Base-by-base conservation (phyloP, 768 basidiomycete genomes). In the Auricularia auricula-judae region DNA sequence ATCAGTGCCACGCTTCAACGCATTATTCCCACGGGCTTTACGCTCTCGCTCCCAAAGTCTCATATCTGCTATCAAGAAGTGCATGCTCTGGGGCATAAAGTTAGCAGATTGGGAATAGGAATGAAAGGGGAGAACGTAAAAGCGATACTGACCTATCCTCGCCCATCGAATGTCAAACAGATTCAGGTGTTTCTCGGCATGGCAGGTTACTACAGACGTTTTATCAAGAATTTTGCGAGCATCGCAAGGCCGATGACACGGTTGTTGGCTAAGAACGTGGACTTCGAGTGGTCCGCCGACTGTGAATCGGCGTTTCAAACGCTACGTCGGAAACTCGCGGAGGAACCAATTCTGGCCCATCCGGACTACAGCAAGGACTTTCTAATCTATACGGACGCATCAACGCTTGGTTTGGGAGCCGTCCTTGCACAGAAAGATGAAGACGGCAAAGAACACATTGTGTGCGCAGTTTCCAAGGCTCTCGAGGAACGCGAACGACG, bases 1-100 rank as follows among this genome's bases (percentile, higher is more conserved):
- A 71, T 3, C 79, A 79, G 68, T 78, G 85, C 23, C 75, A 81
- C 63, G 0, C 63, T 77, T 1, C 23, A 53, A 29, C 39, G 39
- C 8, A 39, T 39, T 8, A 39, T 39, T 12, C 39, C 39, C 8
- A 39, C 39, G 8, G 39, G 68, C 23, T 68, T 78, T 2, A 78
- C 76, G 1, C 66, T 78, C 0, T 74, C 77, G 0, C 77, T 73
- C 0, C 4, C 66, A 0, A 79, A 79, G 65, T 77, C 75, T 58
- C 73, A 75, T 62, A 65, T 78, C 7, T 73, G 63, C 0, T 78
- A 71, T 63, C 69, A 68, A 33, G 76, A 74, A 0, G 65, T 79
- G 0, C 54, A 75, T 0, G 66, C 78, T 1, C 67, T 79, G 4
- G 78, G 78, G 39, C 39, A 39, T 39, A 39, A 39, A 60, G 76